Evolutionary conservation across 2,329 filamentous ascomycete genomes (phyloP).

Genomic region (Pseudopyricularia javanii): DNA sequence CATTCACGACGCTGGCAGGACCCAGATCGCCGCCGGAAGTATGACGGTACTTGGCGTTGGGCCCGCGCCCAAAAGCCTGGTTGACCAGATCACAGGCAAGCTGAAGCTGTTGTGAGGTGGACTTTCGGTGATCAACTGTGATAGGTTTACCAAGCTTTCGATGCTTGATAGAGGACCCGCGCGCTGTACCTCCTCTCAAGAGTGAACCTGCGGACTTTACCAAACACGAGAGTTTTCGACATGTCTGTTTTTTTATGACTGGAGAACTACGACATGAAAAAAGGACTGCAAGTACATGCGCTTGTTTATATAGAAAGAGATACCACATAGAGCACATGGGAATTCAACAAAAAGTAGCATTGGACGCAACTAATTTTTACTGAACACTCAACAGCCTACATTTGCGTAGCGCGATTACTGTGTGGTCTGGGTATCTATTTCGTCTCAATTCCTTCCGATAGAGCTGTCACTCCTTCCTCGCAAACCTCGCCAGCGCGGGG

Average conservation of each 20-base stretch:
- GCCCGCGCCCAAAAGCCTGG: constrained; percentile 70
- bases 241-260: no score
- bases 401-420: neutral
- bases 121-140: no score
- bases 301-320: neutral
- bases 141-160: no score
- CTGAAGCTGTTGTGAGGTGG: constrained; percentile 63
- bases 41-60: constrained; percentile 81
- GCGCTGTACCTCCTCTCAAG: no score
- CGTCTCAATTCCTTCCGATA: constrained; percentile 1
- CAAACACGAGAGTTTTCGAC: no score
- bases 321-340: neutral
- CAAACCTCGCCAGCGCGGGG: constrained; percentile 77
- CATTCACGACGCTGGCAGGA: constrained; percentile 90
- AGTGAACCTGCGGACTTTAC: no score
- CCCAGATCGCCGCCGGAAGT: constrained; percentile 89
- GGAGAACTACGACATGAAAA: neutral
- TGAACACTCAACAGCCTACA: neutral
- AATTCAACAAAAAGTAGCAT: neutral
- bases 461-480: constrained; percentile 45
- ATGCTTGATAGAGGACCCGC: no score
- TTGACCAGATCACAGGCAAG: constrained; percentile 75
- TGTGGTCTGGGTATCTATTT: constrained; percentile 14
- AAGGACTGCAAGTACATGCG: neutral
- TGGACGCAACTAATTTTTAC: no score